Base-by-base conservation (phyloP, 257 asterid genomes). In the Coffea canephora region DNA sequence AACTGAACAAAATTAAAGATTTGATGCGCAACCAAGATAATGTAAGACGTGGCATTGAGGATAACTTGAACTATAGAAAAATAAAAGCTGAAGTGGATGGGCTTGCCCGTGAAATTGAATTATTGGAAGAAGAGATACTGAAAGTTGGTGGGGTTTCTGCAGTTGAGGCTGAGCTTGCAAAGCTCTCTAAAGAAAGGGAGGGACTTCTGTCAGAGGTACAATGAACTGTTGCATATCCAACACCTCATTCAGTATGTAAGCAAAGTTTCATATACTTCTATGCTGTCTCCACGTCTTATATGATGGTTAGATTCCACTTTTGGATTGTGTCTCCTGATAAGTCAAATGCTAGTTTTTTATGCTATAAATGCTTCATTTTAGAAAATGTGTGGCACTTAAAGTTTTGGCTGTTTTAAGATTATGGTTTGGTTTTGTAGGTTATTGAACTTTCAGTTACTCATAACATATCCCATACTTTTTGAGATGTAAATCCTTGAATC, bases 121-220 rank as follows among this genome's bases (percentile, higher is more conserved):
- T 89, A 73, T 89, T 92, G 85, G 98, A 94, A 89, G 94, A 85
- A n/a, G 84, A 78, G 66, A 80, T 91, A 55, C 71, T 87, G 86
- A 90, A 84, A 79, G 79, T 85, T 75, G 98, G 98, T 75, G 94
- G 99, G 69, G 69, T 89, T 75, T 85, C 97, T 77, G 85, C 90
- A 79, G 82, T 79, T 71, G 92, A 90, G 85, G 84, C 98, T 36
- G 86, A 87, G 90, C 89, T 82, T 82, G 85, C 69, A 66, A 92
- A 89, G 86, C 89, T 86, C 76, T 85, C 91, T 18, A 89, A 88
- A 87, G 98, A 90, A 86, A 88, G 96, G 57, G 98, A 96, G 86
- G 82, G 90, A 81, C 93, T 90, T 82, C 95, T 96, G 52, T 94
- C 95, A 16, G 97, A 94, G 97, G 99, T 96, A 87, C 68, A 86